phyloP scores from a whole-genome alignment of 495 filamentous ascomycete genomes.

The Talaromyces proteolyticus region DNA sequence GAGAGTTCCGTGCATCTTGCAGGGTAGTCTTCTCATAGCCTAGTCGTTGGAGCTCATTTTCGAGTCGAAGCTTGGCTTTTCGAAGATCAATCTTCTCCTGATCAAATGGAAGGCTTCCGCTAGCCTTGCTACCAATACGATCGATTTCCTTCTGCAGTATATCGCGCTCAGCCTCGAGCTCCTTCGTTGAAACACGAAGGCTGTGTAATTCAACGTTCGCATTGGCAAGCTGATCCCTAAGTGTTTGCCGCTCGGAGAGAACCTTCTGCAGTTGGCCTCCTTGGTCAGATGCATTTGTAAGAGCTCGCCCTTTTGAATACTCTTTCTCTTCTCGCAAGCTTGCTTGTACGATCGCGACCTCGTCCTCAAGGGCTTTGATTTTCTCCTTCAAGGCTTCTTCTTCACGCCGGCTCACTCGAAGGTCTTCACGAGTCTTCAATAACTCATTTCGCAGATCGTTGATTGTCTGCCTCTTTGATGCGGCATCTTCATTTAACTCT shows the following conservation, averaged over 20 bases:
- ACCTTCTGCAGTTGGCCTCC: conserved; percentile 43
- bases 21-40: conserved; percentile 50
- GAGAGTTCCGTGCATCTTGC: conserved; percentile 41
- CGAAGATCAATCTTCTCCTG: conserved; percentile 58
- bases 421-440: conserved; percentile 57
- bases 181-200: conserved; percentile 44
- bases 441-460: conserved; percentile 54
- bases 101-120: conserved; percentile 51
- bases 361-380: conserved; percentile 70
- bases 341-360: conserved; percentile 69
- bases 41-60: conserved; percentile 52
- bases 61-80: conserved; percentile 50
- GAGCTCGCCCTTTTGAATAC: conserved; percentile 50
- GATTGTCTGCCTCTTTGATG: conserved; percentile 44
- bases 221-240: conserved; percentile 58
- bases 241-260: conserved; percentile 49
- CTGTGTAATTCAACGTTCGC: conserved; percentile 56
- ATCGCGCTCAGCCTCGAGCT: conserved; percentile 57
- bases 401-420: conserved; percentile 59
- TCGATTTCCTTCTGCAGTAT: conserved; percentile 55
- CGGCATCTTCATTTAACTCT: conserved; percentile 51
- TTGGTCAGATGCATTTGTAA: conserved; percentile 36
- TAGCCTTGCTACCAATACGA: conserved; percentile 39
- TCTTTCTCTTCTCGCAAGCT: conserved; percentile 71
- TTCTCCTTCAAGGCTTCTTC: conserved; percentile 60